Conservation (phyloP, 257 asterid genomes). For the Capsicum pubescens region DNA sequence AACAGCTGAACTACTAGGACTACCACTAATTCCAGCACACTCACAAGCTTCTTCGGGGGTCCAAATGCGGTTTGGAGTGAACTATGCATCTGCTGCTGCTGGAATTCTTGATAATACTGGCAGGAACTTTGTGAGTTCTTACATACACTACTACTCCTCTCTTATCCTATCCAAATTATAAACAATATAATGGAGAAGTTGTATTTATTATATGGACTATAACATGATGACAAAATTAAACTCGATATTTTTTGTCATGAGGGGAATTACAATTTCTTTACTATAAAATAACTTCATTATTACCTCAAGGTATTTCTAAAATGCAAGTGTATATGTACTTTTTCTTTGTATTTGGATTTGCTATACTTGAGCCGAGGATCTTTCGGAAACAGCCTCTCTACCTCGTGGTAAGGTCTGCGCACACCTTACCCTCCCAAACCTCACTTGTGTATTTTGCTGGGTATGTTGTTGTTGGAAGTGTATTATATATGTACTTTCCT, state of each 20-base stretch:
- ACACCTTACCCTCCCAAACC: no score
- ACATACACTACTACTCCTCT: not conserved
- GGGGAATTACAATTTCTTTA: not conserved
- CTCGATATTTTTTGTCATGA: no score
- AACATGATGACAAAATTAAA: not conserved
- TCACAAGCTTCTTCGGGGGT: conserved; percentile 28
- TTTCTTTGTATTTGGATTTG: no score
- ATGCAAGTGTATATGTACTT: not conserved
- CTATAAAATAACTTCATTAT: not conserved
- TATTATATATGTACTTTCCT: not conserved
- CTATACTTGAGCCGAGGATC: no score
- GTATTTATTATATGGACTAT: not conserved
- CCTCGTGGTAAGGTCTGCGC: no score
- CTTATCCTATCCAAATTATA: not conserved
- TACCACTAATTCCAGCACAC: conserved; percentile 43
- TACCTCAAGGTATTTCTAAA: not conserved
- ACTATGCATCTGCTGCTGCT: conserved; percentile 51
- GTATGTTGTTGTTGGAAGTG: no score
- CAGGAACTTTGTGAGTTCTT: conserved; percentile 29
- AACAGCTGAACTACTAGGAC: conserved; percentile 38
- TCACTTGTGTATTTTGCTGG: no score
- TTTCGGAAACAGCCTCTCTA: no score
- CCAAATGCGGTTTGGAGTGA: conserved; percentile 38
- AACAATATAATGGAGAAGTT: not conserved
- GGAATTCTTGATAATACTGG: conserved; percentile 48